These are phyloP conservation scores for Podospora comata DNA, from an alignment of 495 filamentous ascomycete species.

Conservation along the genomic window DNA sequence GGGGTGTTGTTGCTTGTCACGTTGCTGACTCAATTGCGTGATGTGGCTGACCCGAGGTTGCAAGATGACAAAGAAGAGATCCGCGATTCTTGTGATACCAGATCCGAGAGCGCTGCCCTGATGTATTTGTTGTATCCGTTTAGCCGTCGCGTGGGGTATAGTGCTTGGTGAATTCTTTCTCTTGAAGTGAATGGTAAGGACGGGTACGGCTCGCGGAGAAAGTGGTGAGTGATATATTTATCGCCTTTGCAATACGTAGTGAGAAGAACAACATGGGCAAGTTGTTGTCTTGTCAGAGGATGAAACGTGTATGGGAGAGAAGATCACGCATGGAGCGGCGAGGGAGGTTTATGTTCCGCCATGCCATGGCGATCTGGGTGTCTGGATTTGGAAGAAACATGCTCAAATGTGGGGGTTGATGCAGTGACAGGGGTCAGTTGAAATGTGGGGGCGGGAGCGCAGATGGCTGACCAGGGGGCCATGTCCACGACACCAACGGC, in stretches of 20 bases:
- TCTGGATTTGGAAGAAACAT: constrained; percentile 23
- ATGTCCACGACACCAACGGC: background rate
- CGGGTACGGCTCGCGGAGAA: background rate
- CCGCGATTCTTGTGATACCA: background rate
- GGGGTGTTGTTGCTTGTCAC: background rate
- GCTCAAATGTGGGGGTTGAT: constrained; percentile 19
- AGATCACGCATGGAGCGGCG: background rate
- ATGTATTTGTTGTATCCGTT: background rate
- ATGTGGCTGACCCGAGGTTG: background rate
- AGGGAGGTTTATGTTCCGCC: background rate
- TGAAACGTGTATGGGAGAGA: constrained; percentile 8
- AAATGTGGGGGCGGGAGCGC: background rate
- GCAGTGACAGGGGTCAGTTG: background rate
- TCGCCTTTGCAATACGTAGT: background rate
- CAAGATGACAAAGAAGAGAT: background rate
- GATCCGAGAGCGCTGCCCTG: background rate
- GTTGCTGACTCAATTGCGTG: background rate
- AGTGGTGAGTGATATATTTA: background rate
- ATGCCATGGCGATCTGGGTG: background rate
- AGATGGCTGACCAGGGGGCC: background rate
- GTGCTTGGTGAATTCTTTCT: background rate
- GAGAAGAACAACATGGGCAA: background rate
- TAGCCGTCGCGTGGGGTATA: constrained; percentile 13
- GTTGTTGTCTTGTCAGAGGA: background rate
- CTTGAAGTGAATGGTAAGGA: background rate